phyloP scores from a whole-genome alignment of 2,329 filamentous ascomycete genomes.

The Cladophialophora yegresii region DNA sequence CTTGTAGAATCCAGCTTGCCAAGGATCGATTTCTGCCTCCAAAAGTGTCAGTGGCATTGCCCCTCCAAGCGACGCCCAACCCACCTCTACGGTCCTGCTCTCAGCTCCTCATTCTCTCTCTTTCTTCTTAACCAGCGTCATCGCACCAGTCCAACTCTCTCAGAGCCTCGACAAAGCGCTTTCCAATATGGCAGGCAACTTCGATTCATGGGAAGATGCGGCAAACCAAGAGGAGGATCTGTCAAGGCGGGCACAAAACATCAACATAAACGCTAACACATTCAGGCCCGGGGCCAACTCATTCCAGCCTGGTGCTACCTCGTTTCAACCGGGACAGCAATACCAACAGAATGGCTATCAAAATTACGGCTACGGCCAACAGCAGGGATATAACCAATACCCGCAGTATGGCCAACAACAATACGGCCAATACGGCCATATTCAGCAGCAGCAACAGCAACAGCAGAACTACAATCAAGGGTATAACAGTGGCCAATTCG shows the following conservation, averaged over 20 bases:
- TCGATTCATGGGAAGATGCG: slow-evolving; percentile 92
- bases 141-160: neutral
- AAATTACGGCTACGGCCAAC: slow-evolving; percentile 49
- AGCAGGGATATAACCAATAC: slow-evolving; percentile 58
- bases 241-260: slow-evolving; percentile 73
- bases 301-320: slow-evolving; percentile 68
- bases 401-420: slow-evolving; percentile 57
- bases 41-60: neutral
- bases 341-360: slow-evolving; percentile 61
- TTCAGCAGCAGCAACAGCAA: slow-evolving; percentile 41
- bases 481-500: slow-evolving; percentile 50
- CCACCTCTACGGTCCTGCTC: neutral
- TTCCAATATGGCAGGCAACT: slow-evolving; percentile 69
- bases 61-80: slow-evolving; percentile 12
- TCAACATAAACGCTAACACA: slow-evolving; percentile 60
- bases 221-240: slow-evolving; percentile 74
- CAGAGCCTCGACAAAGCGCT: neutral
- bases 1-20: slow-evolving; percentile 9
- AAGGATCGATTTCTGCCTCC: slow-evolving; percentile 4
- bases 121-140: neutral
- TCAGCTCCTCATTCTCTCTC: neutral
- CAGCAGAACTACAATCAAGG: slow-evolving; percentile 48
- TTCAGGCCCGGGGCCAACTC: slow-evolving; percentile 66
- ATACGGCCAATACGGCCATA: slow-evolving; percentile 51
- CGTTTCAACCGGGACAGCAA: slow-evolving; percentile 71